These are phyloP conservation scores for Euphorbia schlechtendalii DNA, from an alignment of 441 rosid species.

Conservation along the genomic window DNA sequence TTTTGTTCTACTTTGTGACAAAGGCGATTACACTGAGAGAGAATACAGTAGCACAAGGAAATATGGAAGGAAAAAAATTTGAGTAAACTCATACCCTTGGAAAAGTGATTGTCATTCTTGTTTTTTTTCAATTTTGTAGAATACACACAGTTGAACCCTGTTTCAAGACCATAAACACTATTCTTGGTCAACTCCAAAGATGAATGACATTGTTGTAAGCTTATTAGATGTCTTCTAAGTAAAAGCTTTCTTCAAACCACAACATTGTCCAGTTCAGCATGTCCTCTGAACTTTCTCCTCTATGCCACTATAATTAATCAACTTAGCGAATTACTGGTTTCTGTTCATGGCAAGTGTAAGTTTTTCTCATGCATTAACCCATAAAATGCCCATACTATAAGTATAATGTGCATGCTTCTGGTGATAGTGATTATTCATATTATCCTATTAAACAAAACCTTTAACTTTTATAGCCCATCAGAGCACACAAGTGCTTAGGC, in stretches of 20 bases:
- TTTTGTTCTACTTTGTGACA: neutral
- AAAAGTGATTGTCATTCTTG: neutral
- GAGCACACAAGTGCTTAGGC: too few relatives aligned
- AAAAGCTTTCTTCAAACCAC: neutral
- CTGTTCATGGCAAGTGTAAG: neutral
- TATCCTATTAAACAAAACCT: neutral
- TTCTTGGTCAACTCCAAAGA: neutral
- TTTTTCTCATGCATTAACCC: neutral
- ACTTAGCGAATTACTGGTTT: neutral
- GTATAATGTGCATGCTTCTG: neutral
- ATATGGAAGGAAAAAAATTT: neutral
- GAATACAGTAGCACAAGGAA: neutral
- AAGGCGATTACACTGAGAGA: neutral
- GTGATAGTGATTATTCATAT: neutral
- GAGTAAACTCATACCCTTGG: neutral
- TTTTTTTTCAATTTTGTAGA: neutral
- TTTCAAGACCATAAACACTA: neutral
- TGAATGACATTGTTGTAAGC: neutral
- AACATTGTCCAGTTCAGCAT: neutral
- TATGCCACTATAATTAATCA: neutral
- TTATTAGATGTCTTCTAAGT: neutral
- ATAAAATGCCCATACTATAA: neutral
- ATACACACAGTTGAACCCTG: neutral
- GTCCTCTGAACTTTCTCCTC: neutral
- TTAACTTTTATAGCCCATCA: neutral